phyloP scores from a whole-genome alignment of 169 alveolate genomes.

The Eimeria brunetti region DNA sequence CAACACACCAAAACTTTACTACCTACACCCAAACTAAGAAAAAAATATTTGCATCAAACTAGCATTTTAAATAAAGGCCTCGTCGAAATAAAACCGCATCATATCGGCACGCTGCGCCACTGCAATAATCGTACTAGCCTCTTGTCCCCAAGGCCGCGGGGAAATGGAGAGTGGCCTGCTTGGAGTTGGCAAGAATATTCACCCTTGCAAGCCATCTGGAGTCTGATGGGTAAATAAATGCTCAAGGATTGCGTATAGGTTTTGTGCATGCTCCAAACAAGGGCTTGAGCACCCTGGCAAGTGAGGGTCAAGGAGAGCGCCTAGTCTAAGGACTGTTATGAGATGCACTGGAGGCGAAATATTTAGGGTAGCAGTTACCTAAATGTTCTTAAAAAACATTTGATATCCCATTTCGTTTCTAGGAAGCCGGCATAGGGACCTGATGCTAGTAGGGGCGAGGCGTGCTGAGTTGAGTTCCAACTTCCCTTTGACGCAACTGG shows the following conservation, averaged over 20 bases:
- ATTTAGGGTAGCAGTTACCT: no score
- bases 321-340: no score
- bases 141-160: neutral
- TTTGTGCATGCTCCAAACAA: neutral
- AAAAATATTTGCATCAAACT: neutral
- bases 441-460: no score
- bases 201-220: neutral
- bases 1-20: neutral
- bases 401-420: no score
- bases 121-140: neutral
- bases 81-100: neutral
- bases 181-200: neutral
- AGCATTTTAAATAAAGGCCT: neutral
- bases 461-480: no score
- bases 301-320: no score
- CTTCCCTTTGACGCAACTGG: no score
- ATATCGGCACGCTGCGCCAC: neutral
- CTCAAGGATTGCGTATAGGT: neutral
- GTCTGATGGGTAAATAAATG: neutral
- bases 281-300: neutral
- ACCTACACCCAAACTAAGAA: neutral
- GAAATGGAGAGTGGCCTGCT: neutral
- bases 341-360: no score
- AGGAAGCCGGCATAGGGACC: no score
- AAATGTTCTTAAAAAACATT: no score